A percentile compares a stretch with the other conserved stretches of the same genome.
Conservation (phyloP, 2,329 filamentous ascomycete species). For the Davidsoniella virescens region DNA sequence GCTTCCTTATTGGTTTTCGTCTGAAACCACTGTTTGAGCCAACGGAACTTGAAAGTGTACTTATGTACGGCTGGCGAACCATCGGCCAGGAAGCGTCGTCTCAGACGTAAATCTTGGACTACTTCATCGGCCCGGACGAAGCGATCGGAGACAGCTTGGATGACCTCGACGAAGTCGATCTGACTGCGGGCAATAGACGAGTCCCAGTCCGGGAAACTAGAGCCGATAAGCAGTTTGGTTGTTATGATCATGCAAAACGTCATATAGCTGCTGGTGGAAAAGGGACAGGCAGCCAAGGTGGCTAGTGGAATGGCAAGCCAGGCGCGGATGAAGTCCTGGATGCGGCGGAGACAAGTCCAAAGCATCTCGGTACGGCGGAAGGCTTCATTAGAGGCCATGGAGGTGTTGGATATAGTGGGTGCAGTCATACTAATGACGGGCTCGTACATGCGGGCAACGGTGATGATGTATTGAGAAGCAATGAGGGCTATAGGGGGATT, state of each 20-base stretch:
- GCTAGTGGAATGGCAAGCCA: slow-evolving; percentile 17
- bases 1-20: slow-evolving; percentile 11
- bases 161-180: slow-evolving; percentile 20
- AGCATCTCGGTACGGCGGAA: slow-evolving; percentile 21
- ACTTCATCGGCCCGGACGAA: slow-evolving; percentile 20
- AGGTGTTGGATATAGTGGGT: slow-evolving; percentile 11
- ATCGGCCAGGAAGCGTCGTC: slow-evolving; percentile 18
- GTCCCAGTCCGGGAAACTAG: slow-evolving; percentile 23
- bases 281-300: slow-evolving; percentile 19
- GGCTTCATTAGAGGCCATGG: slow-evolving; percentile 10
- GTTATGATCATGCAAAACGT: slow-evolving; percentile 22
- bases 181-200: slow-evolving; percentile 19
- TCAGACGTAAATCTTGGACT: slow-evolving; percentile 16
- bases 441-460: slow-evolving; percentile 24
- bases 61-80: slow-evolving; percentile 19
- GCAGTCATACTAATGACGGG: slow-evolving; percentile 21
- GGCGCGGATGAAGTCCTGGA: slow-evolving; percentile 17
- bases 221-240: slow-evolving; percentile 22
- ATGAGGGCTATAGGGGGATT: slow-evolving; percentile 18
- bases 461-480: slow-evolving; percentile 20
- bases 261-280: slow-evolving; percentile 18
- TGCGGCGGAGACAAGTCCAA: slow-evolving; percentile 22
- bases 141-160: slow-evolving; percentile 18
- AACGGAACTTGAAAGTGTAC: slow-evolving; percentile 22
- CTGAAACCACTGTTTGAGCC: slow-evolving; percentile 26